phyloP scores from a whole-genome alignment of 331 rosid species.

The Phaseolus coccineus region DNA sequence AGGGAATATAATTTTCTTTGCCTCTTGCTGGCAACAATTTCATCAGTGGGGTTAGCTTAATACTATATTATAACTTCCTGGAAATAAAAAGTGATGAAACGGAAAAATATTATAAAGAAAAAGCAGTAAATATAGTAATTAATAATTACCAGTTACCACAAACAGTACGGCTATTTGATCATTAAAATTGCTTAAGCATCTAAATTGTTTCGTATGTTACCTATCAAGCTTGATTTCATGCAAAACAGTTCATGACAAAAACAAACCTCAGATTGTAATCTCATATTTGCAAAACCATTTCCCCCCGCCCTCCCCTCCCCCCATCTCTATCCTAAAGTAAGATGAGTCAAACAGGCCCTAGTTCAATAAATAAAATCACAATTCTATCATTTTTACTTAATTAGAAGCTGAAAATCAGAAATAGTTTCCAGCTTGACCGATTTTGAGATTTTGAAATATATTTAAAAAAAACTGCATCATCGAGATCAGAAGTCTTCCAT shows the following conservation, averaged over 20 bases:
- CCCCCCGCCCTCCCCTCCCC: conserved; percentile 11
- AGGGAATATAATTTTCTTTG: conserved; percentile 21
- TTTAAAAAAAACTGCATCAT: conserved; percentile 18
- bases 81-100: conserved; percentile 11
- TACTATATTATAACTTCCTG: not conserved
- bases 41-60: conserved; percentile 3
- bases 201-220: conserved; percentile 30
- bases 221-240: conserved; percentile 25
- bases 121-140: not conserved
- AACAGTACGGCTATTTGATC: conserved; percentile 20
- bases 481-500: conserved; percentile 29
- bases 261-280: conserved; percentile 18
- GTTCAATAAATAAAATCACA: conserved; percentile 30
- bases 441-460: conserved; percentile 29
- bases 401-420: conserved; percentile 19
- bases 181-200: conserved; percentile 26
- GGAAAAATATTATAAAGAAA: conserved; percentile 31
- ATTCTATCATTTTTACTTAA: conserved; percentile 17
- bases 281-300: conserved; percentile 31
- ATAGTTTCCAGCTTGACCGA: conserved; percentile 20
- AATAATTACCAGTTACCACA: conserved; percentile 5
- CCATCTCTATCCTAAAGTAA: conserved; percentile 19
- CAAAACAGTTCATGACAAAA: conserved; percentile 6
- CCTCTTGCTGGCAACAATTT: conserved; percentile 24
- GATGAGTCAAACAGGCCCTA: conserved; percentile 17